Evolutionary conservation across 2,329 filamentous ascomycete species (phyloP).

Genomic region (Ceratocystis papillata): DNA sequence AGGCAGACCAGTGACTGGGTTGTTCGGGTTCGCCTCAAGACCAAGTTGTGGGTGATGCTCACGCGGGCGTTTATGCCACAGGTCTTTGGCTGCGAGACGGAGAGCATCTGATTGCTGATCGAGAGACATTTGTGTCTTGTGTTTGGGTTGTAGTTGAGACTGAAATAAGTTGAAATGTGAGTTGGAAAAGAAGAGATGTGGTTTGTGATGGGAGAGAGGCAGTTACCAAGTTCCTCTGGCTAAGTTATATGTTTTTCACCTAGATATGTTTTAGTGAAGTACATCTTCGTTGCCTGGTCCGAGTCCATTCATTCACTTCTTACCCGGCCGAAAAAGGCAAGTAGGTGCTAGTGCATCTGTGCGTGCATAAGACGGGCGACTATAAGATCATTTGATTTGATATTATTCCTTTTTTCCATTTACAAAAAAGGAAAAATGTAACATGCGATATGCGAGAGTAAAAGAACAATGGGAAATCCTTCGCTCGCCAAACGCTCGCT

Average conservation of each 20-base stretch:
- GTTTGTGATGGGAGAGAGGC: too few relatives aligned
- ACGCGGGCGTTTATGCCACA: background rate
- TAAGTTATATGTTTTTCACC: too few relatives aligned
- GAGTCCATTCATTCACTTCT: background rate
- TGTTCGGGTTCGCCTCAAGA: background rate
- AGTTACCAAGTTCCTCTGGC: too few relatives aligned
- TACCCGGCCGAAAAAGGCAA: too few relatives aligned
- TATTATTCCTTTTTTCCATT: background rate
- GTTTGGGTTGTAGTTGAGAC: too few relatives aligned
- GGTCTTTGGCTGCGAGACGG: background rate
- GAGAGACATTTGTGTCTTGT: too few relatives aligned
- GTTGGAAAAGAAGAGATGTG: too few relatives aligned
- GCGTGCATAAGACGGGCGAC: background rate
- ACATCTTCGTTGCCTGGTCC: background rate
- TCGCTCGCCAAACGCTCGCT: background rate
- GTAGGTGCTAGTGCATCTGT: too few relatives aligned
- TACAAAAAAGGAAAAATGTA: background rate
- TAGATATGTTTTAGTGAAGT: background rate
- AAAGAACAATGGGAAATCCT: constrained; percentile 1
- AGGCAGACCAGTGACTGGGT: constrained; percentile 18
- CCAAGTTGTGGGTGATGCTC: background rate
- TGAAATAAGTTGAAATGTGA: too few relatives aligned
- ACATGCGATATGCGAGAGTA: background rate
- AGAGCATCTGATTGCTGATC: background rate
- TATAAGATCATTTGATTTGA: background rate